Evolutionary conservation across 2,329 filamentous ascomycete genomes (phyloP), one percentile per base, ranked within the genome.

Genomic region (Teratosphaeria pseudoeucalypti): DNA sequence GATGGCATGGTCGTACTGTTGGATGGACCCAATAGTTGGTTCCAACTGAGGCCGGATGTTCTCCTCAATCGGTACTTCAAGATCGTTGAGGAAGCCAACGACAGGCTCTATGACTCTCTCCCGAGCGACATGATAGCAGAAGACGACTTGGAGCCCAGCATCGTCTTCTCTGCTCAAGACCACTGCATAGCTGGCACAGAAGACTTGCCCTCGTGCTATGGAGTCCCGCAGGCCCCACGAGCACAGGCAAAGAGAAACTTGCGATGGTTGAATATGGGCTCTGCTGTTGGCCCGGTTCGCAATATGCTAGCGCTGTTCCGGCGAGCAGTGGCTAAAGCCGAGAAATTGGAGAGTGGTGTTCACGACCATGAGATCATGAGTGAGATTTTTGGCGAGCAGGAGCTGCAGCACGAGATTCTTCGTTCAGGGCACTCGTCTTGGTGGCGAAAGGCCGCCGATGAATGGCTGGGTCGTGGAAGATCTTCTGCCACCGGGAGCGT

Each of bases 111-210:
- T 37, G 70, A 77, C 23, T 55, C 62, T 19, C 56, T 69, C 1
- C 67, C 65, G 0, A 49, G 27, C n/a, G 52, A 52, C 34, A 57
- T 58, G 7, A 58, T 57, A 6, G 54, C 59, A 23, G 57, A 19
- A 5, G 61, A 65, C 52, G 76, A 75, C 64, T 77, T 80, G 64
- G 75, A 74, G 4, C 79, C 83, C 64, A 79, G 75, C 1, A 78
- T 85, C 11, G 65, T 85, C 1, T 85, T 84, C 63, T 79, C 76
- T 3, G 81, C 82, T 2, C 75, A 77, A 57, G 84, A 85, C 68
- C 66, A 73, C 34, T 85, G 82, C 62, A 75, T 75, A 59, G 74
- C 75, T 1, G 74, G 75, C 52, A 61, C 73, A 12, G 58, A 68
- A 3, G n/a, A 49, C 43, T 49, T 49, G 43, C 70, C 77, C 47